Conservation (phyloP, 768 basidiomycete species). For the Termitomyces sp. region DNA sequence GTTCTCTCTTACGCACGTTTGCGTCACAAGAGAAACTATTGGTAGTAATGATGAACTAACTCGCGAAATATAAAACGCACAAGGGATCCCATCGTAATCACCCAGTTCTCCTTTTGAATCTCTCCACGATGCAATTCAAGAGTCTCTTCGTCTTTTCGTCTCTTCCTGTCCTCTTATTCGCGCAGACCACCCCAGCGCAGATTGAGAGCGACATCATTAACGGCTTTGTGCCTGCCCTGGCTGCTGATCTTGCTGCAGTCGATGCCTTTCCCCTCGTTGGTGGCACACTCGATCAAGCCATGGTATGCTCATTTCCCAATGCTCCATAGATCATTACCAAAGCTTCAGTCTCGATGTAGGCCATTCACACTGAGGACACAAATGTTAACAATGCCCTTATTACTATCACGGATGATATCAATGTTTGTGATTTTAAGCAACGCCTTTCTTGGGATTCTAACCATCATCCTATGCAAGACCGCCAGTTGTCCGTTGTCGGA, state of each 20-base stretch:
- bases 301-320: constrained; percentile 16
- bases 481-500: constrained; percentile 18
- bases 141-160: not conserved
- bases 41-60: not conserved
- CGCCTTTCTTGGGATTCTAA: not conserved
- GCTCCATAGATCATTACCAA: not conserved
- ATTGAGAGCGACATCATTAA: constrained; percentile 25
- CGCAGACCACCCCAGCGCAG: constrained; percentile 13
- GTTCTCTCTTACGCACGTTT: too few relatives aligned
- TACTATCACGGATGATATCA: constrained; percentile 21
- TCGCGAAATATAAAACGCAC: not conserved
- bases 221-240: constrained; percentile 21
- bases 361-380: constrained; percentile 24
- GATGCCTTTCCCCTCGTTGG: constrained; percentile 25
- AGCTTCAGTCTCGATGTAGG: constrained; percentile 13
- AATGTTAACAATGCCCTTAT: constrained; percentile 6
- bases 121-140: not conserved
- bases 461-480: constrained; percentile 6
- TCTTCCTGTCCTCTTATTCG: constrained; percentile 15
- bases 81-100: not conserved
- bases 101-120: not conserved
- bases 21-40: not conserved
- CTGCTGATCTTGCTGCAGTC: constrained; percentile 24
- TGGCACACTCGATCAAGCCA: constrained; percentile 18
- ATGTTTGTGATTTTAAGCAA: constrained; percentile 10